These are phyloP conservation scores for Metschnikowia proteae DNA, from an alignment of 805 yeast species.

Conservation along the genomic window DNA sequence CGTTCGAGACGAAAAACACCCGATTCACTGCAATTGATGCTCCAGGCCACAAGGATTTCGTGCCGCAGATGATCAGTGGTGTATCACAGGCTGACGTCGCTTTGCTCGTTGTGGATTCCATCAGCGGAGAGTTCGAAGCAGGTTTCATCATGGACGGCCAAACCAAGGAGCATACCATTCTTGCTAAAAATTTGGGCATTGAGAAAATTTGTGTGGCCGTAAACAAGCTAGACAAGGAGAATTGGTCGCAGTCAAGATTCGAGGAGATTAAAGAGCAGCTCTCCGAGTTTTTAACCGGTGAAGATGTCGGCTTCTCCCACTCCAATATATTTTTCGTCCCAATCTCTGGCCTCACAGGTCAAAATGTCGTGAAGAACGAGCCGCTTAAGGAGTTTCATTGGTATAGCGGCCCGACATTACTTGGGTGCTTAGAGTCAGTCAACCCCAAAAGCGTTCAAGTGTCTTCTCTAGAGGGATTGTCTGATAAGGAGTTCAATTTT, in stretches of 20 bases:
- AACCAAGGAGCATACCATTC: slow-evolving; percentile 71
- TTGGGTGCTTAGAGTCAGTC: slow-evolving; percentile 38
- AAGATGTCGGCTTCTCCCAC: slow-evolving; percentile 46
- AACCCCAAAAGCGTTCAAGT: slow-evolving; percentile 5
- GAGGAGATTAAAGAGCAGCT: slow-evolving; percentile 49
- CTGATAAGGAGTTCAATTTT: slow-evolving; percentile 45
- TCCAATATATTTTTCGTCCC: slow-evolving; percentile 55
- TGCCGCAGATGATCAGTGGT: slow-evolving; percentile 84
- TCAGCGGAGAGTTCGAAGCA: slow-evolving; percentile 63
- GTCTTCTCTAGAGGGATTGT: slow-evolving; percentile 10
- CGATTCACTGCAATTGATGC: slow-evolving; percentile 75
- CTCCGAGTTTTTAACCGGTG: slow-evolving; percentile 45
- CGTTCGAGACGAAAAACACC: slow-evolving; percentile 53
- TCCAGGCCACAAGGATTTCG: slow-evolving; percentile 80
- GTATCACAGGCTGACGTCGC: slow-evolving; percentile 77
- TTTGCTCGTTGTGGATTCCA: slow-evolving; percentile 64
- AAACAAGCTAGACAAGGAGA: slow-evolving; percentile 65
- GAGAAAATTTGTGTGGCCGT: slow-evolving; percentile 56
- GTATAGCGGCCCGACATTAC: slow-evolving; percentile 46
- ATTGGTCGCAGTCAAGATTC: slow-evolving; percentile 54
- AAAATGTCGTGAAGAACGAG: slow-evolving; percentile 51
- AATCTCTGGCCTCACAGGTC: slow-evolving; percentile 65
- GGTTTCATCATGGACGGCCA: slow-evolving; percentile 69
- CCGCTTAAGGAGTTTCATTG: slow-evolving; percentile 36
- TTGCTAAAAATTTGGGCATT: slow-evolving; percentile 67